phyloP scores from a whole-genome alignment of 805 yeast species.

The Candida succiphila region DNA sequence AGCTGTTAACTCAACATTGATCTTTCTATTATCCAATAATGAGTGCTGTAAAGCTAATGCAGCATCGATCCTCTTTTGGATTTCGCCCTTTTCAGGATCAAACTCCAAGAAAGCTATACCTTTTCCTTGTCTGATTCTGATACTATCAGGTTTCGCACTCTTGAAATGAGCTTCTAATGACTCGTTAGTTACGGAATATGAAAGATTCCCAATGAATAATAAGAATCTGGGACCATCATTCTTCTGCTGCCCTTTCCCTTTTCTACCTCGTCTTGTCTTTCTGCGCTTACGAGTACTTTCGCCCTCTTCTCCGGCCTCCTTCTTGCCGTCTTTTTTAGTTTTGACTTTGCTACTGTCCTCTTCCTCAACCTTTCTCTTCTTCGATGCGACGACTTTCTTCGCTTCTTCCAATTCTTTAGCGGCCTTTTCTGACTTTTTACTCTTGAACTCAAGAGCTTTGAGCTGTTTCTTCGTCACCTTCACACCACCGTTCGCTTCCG shows the following conservation, averaged over 20 bases:
- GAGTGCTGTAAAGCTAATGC: constrained; percentile 84
- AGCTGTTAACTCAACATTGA: constrained; percentile 92
- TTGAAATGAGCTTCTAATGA: constrained; percentile 67
- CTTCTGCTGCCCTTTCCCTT: constrained; percentile 40
- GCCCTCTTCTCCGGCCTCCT: constrained; percentile 39
- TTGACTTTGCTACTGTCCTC: constrained; percentile 20
- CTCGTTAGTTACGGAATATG: constrained; percentile 55
- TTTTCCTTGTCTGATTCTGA: constrained; percentile 74
- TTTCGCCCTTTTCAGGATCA: constrained; percentile 44
- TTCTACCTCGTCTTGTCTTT: constrained; percentile 71
- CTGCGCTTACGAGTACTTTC: constrained; percentile 48
- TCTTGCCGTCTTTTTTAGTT: constrained; percentile 49
- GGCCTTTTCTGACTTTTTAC: constrained; percentile 23
- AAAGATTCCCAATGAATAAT: constrained; percentile 84
- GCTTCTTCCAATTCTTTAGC: constrained; percentile 23
- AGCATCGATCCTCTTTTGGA: constrained; percentile 70
- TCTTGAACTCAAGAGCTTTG: constrained; percentile 50
- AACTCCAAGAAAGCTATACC: constrained; percentile 93
- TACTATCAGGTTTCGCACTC: constrained; percentile 57
- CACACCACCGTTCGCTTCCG: neutral
- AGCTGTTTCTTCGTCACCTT: constrained; percentile 54
- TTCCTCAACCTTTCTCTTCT: constrained; percentile 17
- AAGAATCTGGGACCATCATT: constrained; percentile 57
- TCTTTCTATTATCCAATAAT: constrained; percentile 55
- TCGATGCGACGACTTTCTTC: constrained; percentile 15